Evolutionary conservation across 257 asterid genomes (phyloP).

Genomic region (Nyctanthes arbortristis): DNA sequence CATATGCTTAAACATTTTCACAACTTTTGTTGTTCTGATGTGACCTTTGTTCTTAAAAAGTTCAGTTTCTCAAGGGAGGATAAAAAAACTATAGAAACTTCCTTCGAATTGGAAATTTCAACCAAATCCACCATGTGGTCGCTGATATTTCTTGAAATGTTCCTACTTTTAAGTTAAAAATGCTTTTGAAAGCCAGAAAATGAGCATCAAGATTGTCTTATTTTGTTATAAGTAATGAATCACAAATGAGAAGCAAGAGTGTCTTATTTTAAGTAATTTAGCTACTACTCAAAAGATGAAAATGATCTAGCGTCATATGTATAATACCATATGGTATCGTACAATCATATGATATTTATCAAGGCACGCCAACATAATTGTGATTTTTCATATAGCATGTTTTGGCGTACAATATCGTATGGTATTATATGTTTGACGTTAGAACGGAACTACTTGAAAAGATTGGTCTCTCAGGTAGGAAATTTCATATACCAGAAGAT

Average conservation of each 20-base stretch:
- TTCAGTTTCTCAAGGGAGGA: conserved; percentile 54
- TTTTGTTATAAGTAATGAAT: conserved; percentile 13
- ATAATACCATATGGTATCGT: too few species aligned
- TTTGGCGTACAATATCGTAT: conserved; percentile 2
- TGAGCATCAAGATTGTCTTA: conserved; percentile 30
- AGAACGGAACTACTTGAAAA: too few species aligned
- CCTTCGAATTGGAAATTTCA: conserved; percentile 42
- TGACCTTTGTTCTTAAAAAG: conserved; percentile 36
- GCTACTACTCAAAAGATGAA: too few species aligned
- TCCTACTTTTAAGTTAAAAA: conserved; percentile 30
- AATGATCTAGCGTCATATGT: too few species aligned
- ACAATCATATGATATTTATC: too few species aligned
- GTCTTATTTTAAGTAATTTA: too few species aligned
- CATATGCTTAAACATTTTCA: neutral
- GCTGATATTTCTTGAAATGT: conserved; percentile 30
- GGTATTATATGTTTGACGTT: too few species aligned
- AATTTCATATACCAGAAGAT: too few species aligned
- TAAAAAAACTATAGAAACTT: conserved; percentile 54
- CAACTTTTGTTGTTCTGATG: conserved; percentile 34
- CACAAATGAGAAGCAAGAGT: too few species aligned
- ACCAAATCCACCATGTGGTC: conserved; percentile 27
- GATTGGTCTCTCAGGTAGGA: too few species aligned
- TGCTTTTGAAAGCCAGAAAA: conserved; percentile 40
- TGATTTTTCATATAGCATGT: conserved; percentile 19
- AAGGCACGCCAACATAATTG: neutral